Evolutionary conservation across 176 grass and related monocot species (phyloP).

Genomic region (Oryza longistaminata): DNA sequence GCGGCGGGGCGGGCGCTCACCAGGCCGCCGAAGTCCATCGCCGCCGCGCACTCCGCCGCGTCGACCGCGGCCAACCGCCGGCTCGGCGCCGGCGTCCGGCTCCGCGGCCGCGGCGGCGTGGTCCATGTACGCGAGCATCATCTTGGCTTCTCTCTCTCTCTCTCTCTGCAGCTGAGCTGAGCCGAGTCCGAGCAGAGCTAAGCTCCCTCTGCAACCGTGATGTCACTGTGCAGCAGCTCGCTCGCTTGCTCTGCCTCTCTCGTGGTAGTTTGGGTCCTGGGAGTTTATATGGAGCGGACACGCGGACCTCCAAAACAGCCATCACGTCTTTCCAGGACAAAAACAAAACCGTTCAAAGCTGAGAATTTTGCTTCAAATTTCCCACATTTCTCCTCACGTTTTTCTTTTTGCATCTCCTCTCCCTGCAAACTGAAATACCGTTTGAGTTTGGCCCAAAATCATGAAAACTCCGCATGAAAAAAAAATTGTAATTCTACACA

Average conservation of each 20-base stretch:
- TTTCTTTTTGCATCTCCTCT: not conserved
- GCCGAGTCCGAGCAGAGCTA: not conserved
- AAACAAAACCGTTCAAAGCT: not conserved
- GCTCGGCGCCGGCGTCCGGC: conserved; percentile 5
- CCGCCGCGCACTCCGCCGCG: conserved; percentile 58
- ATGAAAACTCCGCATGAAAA: no score
- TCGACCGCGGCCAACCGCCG: conserved; percentile 68
- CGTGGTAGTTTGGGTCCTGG: conserved; percentile 17
- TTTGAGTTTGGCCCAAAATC: no score
- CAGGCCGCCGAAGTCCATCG: conserved; percentile 77
- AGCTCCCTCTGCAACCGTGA: not conserved
- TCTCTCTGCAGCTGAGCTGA: conserved; percentile 18
- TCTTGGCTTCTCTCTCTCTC: not conserved
- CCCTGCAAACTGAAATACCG: not conserved
- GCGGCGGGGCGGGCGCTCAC: conserved; percentile 44
- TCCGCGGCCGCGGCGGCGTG: conserved; percentile 49
- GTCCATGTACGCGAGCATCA: conserved; percentile 81
- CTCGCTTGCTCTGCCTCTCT: conserved; percentile 8
- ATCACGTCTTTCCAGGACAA: conserved; percentile 26
- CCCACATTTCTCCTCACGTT: not conserved
- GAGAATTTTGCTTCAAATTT: not conserved
- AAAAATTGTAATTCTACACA: no score
- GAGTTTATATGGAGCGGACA: conserved; percentile 48
- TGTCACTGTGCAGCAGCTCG: conserved; percentile 24
- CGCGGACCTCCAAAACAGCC: conserved; percentile 26